Percentiles rank a stretch among this genome's conserved stretches.
These are phyloP conservation scores for Gossypium bickii DNA, from an alignment of 345 rosid genomes.

Conservation along the genomic window DNA sequence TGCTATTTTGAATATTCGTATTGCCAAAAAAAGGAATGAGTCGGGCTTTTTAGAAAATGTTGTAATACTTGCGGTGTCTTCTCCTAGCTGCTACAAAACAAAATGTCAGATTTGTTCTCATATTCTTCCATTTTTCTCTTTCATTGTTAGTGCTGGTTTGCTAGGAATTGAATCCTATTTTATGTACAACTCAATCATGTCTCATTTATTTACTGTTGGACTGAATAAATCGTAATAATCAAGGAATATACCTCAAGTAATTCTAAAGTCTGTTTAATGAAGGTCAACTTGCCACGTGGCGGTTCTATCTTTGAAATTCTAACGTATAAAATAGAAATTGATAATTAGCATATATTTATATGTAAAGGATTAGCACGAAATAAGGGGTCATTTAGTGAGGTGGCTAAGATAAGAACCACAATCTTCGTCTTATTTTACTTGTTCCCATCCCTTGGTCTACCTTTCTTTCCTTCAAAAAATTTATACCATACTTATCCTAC, in stretches of 20 bases:
- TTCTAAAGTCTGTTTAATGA: not conserved
- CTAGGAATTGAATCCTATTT: too few relatives aligned
- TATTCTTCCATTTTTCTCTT: too few relatives aligned
- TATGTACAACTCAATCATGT: too few relatives aligned
- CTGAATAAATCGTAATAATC: not conserved
- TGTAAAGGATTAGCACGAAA: not conserved
- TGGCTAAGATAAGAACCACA: constrained; percentile 37
- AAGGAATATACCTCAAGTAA: not conserved
- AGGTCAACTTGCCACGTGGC: not conserved
- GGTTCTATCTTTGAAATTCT: not conserved
- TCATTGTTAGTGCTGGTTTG: too few relatives aligned
- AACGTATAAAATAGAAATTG: not conserved
- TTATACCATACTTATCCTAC: constrained; percentile 24
- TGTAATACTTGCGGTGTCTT: too few relatives aligned
- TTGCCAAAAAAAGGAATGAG: too few relatives aligned
- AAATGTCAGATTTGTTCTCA: too few relatives aligned
- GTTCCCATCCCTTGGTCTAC: not conserved
- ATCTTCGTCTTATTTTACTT: too few relatives aligned
- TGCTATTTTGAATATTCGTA: too few relatives aligned
- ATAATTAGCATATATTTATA: not conserved
- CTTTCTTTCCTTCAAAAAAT: not conserved
- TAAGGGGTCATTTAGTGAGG: constrained; percentile 22
- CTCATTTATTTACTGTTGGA: too few relatives aligned
- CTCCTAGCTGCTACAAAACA: too few relatives aligned
- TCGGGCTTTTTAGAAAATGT: too few relatives aligned